These are phyloP conservation scores for Hypomontagnella submonticulosa DNA, from an alignment of 495 filamentous ascomycete species.

Conservation along the genomic window DNA sequence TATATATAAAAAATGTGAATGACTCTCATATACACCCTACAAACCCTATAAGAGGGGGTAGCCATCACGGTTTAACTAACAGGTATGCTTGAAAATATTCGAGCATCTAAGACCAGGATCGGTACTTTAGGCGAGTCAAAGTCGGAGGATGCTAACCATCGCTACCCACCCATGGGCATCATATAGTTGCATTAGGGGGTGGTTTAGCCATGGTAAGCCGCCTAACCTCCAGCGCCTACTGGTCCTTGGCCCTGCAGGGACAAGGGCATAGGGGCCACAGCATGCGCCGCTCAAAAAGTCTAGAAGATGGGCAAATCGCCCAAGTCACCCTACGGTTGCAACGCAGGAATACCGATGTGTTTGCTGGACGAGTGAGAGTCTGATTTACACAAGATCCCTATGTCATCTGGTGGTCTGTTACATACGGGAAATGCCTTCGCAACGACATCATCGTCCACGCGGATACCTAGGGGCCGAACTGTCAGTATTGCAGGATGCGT, in stretches of 20 bases:
- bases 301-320: slow-evolving; percentile 34
- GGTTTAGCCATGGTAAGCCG: slow-evolving; percentile 43
- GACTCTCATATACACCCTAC: not conserved
- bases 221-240: slow-evolving; percentile 24
- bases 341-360: slow-evolving; percentile 8
- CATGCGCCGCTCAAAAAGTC: slow-evolving; percentile 32
- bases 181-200: slow-evolving; percentile 40
- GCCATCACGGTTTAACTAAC: not conserved
- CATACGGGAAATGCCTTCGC: slow-evolving; percentile 19
- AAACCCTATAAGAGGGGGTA: slow-evolving; percentile 14
- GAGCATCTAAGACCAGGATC: slow-evolving; percentile 17
- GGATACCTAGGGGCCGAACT: slow-evolving; percentile 31
- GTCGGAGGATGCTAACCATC: slow-evolving; percentile 22
- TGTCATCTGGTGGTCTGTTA: slow-evolving; percentile 23
- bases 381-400: slow-evolving; percentile 13
- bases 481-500: slow-evolving; percentile 43
- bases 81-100: slow-evolving; percentile 1
- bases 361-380: slow-evolving; percentile 20
- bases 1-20: not conserved
- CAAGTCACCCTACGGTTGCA: slow-evolving; percentile 28
- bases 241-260: slow-evolving; percentile 35
- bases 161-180: slow-evolving; percentile 29
- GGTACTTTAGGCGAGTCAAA: slow-evolving; percentile 23
- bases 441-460: slow-evolving; percentile 37
- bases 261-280: slow-evolving; percentile 32